Percentiles rank a stretch among this genome's conserved stretches.
phyloP scores from a whole-genome alignment of 179 eudicot genomes.

The Vitellaria paradoxa region DNA sequence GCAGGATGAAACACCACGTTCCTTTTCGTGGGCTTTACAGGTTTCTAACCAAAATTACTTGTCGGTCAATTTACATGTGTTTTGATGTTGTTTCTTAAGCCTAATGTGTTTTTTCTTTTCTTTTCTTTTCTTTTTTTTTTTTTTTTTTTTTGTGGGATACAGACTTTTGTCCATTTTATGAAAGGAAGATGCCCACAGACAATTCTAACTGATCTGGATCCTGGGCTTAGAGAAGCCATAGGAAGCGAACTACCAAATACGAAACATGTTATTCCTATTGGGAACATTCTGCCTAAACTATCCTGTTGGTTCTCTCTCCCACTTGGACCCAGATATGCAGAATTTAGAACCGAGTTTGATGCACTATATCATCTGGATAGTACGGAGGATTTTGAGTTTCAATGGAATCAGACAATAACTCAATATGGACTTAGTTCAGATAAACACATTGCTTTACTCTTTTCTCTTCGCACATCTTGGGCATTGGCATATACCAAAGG shows the following conservation, averaged over 20 bases:
- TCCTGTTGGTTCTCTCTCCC: slow-evolving; percentile 41
- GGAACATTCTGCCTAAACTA: slow-evolving; percentile 34
- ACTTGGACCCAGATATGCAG: slow-evolving; percentile 33
- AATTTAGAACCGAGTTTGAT: slow-evolving; percentile 35
- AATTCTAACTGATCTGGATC: slow-evolving; percentile 22
- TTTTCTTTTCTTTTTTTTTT: neutral
- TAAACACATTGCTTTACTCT: slow-evolving; percentile 35
- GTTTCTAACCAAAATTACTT: slow-evolving; percentile 13
- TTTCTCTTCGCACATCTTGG: slow-evolving; percentile 31
- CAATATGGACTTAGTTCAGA: slow-evolving; percentile 34
- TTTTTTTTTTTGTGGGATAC: neutral
- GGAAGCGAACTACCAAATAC: slow-evolving; percentile 25
- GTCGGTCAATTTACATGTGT: neutral
- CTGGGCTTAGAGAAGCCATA: slow-evolving; percentile 21
- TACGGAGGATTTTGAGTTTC: slow-evolving; percentile 36
- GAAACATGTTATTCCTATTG: slow-evolving; percentile 30
- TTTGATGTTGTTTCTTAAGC: neutral
- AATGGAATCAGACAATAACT: slow-evolving; percentile 32
- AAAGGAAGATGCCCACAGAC: slow-evolving; percentile 20
- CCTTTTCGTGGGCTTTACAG: slow-evolving; percentile 38
- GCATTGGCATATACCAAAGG: slow-evolving; percentile 40
- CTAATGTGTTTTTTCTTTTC: neutral
- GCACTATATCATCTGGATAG: slow-evolving; percentile 32
- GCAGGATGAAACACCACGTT: slow-evolving; percentile 31
- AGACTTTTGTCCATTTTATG: slow-evolving; percentile 23